Base-by-base conservation (phyloP, 2,329 filamentous ascomycete genomes). In the Trichoderma sp. region DNA sequence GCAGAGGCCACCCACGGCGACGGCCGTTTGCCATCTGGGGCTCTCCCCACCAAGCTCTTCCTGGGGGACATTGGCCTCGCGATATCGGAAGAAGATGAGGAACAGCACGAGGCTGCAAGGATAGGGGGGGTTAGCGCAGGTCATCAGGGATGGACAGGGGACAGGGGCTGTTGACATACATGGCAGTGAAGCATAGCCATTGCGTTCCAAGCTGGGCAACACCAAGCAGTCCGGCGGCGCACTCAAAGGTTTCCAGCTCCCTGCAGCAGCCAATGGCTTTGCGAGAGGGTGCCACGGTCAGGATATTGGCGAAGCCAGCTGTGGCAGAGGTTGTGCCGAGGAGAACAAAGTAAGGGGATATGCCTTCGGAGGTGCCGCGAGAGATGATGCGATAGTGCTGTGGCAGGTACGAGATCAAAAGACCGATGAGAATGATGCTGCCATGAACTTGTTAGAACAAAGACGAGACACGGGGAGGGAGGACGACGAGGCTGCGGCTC, bases 291-390 rank as follows among this genome's bases (percentile, higher is more conserved):
- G 92, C 92, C 15, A 97, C 87, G 0, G 92, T 90, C 64, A 98
- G 83, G 76, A 99, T 97, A 76, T 98, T 98, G 71, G 92, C 92
- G 74, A 99, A 93, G 29, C 92, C 91, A 57, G 91, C 92, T 61
- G 92, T 97, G 73, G 92, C 92, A 8, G 93, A 96, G 1, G 94
- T 94, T 29, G 92, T 92, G 69, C 95, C 95, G n/a, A 99, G 88
- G 2, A 98, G 87, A 71, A 99, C 89, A 76, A 97, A 99, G 79
- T 94, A 95, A 9, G 95, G 94, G 34, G 94, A 97, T 70, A 99
- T 94, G 70, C 95, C 95, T 78, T 97, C 94, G 25, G 94, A 96
- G 15, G 92, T 95, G 70, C 90, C 88, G 66, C 93, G 88, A 48
- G 87, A 84, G 72, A 97, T 92, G 80, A 99, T 98, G 75, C 95